These are phyloP conservation scores for Paradendryphiella salina DNA, from an alignment of 2,329 filamentous ascomycete genomes.

Conservation along the genomic window DNA sequence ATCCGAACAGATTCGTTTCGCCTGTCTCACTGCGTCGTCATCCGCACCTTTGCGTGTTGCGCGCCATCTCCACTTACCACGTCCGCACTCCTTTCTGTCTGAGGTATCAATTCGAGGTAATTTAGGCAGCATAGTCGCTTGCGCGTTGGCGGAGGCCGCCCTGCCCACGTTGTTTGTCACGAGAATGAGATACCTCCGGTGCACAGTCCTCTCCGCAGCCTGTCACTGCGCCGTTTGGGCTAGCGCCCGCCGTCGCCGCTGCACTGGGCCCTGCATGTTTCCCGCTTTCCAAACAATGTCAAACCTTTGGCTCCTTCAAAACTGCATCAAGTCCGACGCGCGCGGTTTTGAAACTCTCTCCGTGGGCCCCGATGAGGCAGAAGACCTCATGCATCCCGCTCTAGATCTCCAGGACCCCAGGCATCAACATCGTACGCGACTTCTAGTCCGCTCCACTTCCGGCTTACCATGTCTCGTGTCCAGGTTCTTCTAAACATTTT, in stretches of 20 bases:
- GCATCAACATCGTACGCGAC: conserved; percentile 35
- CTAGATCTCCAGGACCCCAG: conserved; percentile 26
- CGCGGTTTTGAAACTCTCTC: conserved; percentile 48
- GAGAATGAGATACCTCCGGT: conserved; percentile 13
- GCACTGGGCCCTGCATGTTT: conserved; percentile 44
- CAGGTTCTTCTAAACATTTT: conserved; percentile 47
- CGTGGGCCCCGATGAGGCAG: conserved; percentile 33
- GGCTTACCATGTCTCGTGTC: conserved; percentile 45
- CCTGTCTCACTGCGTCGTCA: conserved; percentile 41
- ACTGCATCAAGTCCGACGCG: conserved; percentile 44
- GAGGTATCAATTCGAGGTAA: neutral
- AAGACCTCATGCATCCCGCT: conserved; percentile 36
- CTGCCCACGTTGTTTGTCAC: neutral
- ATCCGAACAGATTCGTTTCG: conserved; percentile 43
- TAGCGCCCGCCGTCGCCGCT: conserved; percentile 44
- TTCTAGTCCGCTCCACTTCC: conserved; percentile 36
- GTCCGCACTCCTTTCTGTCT: neutral
- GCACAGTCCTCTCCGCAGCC: conserved; percentile 38
- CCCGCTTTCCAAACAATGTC: conserved; percentile 42
- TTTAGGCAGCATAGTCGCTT: neutral
- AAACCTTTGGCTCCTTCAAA: conserved; percentile 46
- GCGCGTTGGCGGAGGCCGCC: neutral
- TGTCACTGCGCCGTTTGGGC: conserved; percentile 35
- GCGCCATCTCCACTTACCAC: conserved; percentile 12
- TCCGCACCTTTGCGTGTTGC: conserved; percentile 25